Conservation (phyloP, 208 protist species). For the Leishmania gerbilli region DNA sequence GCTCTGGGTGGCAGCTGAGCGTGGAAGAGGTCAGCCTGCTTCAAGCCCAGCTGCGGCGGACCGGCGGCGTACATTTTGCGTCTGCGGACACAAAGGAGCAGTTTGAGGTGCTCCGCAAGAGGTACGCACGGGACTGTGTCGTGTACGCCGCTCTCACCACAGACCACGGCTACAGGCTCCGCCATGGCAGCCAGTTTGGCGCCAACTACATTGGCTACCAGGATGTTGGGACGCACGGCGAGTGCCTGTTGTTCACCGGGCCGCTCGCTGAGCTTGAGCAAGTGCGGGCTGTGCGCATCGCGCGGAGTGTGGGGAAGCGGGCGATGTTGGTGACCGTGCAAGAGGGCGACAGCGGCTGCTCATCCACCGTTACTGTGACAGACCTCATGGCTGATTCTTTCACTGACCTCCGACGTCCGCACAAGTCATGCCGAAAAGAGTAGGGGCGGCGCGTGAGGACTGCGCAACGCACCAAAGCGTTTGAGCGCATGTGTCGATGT, state of each 20-base stretch:
- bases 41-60: not conserved
- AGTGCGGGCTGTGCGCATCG: slow-evolving; percentile 46
- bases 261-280: slow-evolving; percentile 45
- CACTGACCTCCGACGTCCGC: not conserved
- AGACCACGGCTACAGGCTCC: slow-evolving; percentile 41
- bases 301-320: slow-evolving; percentile 60
- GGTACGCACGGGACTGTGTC: slow-evolving; percentile 38
- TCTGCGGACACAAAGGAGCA: slow-evolving; percentile 11
- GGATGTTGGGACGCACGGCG: slow-evolving; percentile 38
- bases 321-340: slow-evolving; percentile 28
- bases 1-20: slow-evolving; percentile 47
- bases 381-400: not conserved
- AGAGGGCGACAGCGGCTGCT: not conserved
- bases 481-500: not conserved
- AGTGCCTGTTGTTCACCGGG: slow-evolving; percentile 56
- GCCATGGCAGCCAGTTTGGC: slow-evolving; percentile 68
- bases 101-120: slow-evolving; percentile 16
- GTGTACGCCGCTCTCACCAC: slow-evolving; percentile 54
- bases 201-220: slow-evolving; percentile 71
- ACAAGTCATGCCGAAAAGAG: slow-evolving; percentile 7
- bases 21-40: slow-evolving; percentile 65
- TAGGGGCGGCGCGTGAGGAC: not conserved
- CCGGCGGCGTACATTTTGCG: slow-evolving; percentile 32
- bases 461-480: too few relatives aligned
- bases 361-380: not conserved